Conservation (phyloP, 768 basidiomycete species). For the Tremella yokohamensis region DNA sequence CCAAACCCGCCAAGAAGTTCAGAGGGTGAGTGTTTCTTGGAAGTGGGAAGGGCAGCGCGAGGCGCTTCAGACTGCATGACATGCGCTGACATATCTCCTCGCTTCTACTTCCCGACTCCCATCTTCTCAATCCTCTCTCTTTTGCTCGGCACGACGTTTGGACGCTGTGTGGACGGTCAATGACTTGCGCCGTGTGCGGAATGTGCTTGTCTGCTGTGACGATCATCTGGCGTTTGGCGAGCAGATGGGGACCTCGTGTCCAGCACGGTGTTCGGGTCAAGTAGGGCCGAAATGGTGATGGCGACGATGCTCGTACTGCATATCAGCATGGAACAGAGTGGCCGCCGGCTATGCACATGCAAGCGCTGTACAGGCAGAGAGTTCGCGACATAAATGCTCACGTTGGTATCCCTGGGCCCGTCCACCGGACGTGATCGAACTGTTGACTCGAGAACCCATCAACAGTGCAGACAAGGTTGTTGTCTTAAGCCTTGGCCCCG, state of each 20-base stretch:
- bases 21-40: constrained; percentile 34
- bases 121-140: too few species aligned
- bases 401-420: too few species aligned
- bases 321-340: too few species aligned
- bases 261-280: constrained; percentile 40
- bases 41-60: not conserved
- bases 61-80: not conserved
- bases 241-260: constrained; percentile 43
- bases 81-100: constrained; percentile 1
- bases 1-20: constrained; percentile 37
- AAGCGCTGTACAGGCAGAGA: not conserved
- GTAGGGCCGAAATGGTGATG: too few species aligned
- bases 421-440: too few species aligned
- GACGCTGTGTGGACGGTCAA: too few species aligned
- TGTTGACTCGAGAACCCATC: too few species aligned
- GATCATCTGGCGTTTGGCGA: not conserved
- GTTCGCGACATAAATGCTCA: too few species aligned
- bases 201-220: not conserved
- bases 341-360: not conserved
- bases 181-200: too few species aligned
- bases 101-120: not conserved
- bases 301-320: not conserved
- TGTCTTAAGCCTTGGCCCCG: too few species aligned
- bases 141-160: too few species aligned
- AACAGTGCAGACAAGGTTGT: too few species aligned